Conservation (phyloP, 768 basidiomycete genomes). For the Pleurotus platypus region DNA sequence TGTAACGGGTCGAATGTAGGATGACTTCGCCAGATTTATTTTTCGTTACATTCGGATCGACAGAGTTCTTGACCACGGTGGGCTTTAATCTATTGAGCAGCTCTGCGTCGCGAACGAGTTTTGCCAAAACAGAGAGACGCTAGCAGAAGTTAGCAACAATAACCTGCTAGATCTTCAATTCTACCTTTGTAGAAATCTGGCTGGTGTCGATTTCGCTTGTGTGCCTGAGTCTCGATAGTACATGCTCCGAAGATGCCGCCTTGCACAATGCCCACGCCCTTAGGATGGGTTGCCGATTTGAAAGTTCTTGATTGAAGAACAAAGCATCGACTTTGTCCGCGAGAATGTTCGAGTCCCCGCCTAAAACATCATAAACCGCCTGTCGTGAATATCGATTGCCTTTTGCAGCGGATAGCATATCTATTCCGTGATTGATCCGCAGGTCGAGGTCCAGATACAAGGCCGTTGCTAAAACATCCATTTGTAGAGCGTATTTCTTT, state of each 20-base stretch:
- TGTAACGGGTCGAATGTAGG: constrained; percentile 37
- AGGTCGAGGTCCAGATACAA: constrained; percentile 35
- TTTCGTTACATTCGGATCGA: constrained; percentile 23
- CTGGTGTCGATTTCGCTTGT: constrained; percentile 21
- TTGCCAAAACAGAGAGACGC: constrained; percentile 36
- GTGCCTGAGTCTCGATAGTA: background rate
- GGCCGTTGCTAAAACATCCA: constrained; percentile 41
- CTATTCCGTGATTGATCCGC: constrained; percentile 30
- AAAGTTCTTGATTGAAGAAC: constrained; percentile 25
- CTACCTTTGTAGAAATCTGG: constrained; percentile 19
- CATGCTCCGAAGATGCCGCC: constrained; percentile 15
- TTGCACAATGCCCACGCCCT: constrained; percentile 44
- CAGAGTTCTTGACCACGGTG: constrained; percentile 39
- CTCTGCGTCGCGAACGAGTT: constrained; percentile 33
- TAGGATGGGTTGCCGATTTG: constrained; percentile 24
- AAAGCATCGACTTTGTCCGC: constrained; percentile 22
- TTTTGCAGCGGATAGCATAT: constrained; percentile 32
- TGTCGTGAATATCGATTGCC: constrained; percentile 25
- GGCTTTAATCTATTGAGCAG: constrained; percentile 41
- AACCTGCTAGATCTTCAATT: background rate
- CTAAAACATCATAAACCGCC: constrained; percentile 32
- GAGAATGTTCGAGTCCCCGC: constrained; percentile 27
- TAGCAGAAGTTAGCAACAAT: constrained; percentile 14
- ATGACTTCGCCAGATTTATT: constrained; percentile 25
- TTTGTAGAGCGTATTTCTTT: constrained; percentile 37